Evolutionary conservation across 805 yeast genomes (phyloP).

Genomic region (Cyberlindnera xylosilytica): DNA sequence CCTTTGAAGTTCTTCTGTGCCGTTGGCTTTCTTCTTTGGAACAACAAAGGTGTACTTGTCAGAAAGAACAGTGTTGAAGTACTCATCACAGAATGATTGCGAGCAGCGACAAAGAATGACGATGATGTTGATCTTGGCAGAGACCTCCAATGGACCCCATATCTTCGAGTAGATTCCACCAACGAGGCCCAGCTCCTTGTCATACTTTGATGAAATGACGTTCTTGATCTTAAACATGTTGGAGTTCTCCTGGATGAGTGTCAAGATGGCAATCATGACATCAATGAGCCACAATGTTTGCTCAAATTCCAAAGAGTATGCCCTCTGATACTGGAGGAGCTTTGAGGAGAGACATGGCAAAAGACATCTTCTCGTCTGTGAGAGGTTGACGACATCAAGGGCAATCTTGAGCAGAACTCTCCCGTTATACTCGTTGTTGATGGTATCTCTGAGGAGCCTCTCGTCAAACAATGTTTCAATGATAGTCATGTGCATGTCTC

Average conservation of each 20-base stretch:
- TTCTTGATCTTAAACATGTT: slow-evolving; percentile 59
- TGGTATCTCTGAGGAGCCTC: slow-evolving; percentile 37
- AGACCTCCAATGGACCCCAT: slow-evolving; percentile 59
- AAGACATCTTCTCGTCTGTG: slow-evolving; percentile 64
- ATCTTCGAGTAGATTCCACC: slow-evolving; percentile 39
- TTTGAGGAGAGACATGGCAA: slow-evolving; percentile 54
- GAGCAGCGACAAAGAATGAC: slow-evolving; percentile 41
- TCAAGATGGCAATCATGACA: slow-evolving; percentile 43
- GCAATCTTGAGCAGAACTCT: slow-evolving; percentile 32
- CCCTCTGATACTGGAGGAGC: slow-evolving; percentile 43
- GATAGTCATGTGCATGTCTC: slow-evolving; percentile 54
- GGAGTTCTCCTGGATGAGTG: slow-evolving; percentile 50
- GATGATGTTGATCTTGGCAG: slow-evolving; percentile 48
- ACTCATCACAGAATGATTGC: slow-evolving; percentile 20
- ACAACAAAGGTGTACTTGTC: slow-evolving; percentile 40
- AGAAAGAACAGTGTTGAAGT: slow-evolving; percentile 25
- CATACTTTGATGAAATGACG: slow-evolving; percentile 51
- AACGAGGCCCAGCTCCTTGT: slow-evolving; percentile 37
- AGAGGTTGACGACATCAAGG: slow-evolving; percentile 41
- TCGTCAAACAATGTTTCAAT: slow-evolving; percentile 49
- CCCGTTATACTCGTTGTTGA: slow-evolving; percentile 28
- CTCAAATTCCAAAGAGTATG: slow-evolving; percentile 34
- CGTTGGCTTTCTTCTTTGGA: slow-evolving; percentile 59
- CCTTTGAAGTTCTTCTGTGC: slow-evolving; percentile 66
- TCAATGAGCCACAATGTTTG: slow-evolving; percentile 47